Percentiles rank a stretch among this genome's conserved stretches.
These are phyloP conservation scores for Geranium incanum DNA, from an alignment of 441 rosid species.

Conservation along the genomic window DNA sequence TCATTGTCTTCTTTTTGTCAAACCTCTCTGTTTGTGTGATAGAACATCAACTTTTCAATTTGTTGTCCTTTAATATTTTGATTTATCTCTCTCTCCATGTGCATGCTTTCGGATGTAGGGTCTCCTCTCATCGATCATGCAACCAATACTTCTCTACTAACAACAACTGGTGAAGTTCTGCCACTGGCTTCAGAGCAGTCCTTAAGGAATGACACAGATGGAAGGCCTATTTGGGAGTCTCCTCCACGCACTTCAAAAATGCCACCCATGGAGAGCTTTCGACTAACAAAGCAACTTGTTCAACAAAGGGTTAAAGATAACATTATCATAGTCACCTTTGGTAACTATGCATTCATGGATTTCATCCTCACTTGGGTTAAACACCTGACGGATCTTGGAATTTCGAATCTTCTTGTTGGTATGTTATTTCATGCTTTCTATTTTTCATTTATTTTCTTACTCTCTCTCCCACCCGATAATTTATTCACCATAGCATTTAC, in stretches of 20 bases:
- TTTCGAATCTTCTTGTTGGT: slow-evolving; percentile 90
- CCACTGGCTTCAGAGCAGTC: slow-evolving; percentile 19
- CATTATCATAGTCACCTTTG: slow-evolving; percentile 82
- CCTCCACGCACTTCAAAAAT: slow-evolving; percentile 54
- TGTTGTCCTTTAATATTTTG: slow-evolving; percentile 3
- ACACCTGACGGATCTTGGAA: slow-evolving; percentile 77
- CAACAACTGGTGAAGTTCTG: slow-evolving; percentile 19
- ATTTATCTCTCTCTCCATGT: slow-evolving; percentile 8
- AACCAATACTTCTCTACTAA: slow-evolving; percentile 30
- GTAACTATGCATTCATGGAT: slow-evolving; percentile 97
- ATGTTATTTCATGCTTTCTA: slow-evolving; percentile 22
- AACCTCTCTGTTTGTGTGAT: neutral
- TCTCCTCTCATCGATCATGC: slow-evolving; percentile 24
- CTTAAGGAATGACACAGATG: slow-evolving; percentile 17
- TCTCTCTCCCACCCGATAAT: neutral
- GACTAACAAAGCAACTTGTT: slow-evolving; percentile 63
- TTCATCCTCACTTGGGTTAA: slow-evolving; percentile 96
- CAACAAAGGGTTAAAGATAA: slow-evolving; percentile 66
- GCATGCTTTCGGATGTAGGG: slow-evolving; percentile 32
- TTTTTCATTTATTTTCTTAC: neutral
- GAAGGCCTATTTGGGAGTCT: slow-evolving; percentile 65
- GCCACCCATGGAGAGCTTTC: slow-evolving; percentile 71
- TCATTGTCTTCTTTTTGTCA: neutral
- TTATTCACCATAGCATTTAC: too few relatives aligned
- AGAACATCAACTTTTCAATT: neutral